Evolutionary conservation across 208 protist genomes (phyloP), one percentile per base, ranked within the genome.

Genomic region (Acanthamoeba sp.): DNA sequence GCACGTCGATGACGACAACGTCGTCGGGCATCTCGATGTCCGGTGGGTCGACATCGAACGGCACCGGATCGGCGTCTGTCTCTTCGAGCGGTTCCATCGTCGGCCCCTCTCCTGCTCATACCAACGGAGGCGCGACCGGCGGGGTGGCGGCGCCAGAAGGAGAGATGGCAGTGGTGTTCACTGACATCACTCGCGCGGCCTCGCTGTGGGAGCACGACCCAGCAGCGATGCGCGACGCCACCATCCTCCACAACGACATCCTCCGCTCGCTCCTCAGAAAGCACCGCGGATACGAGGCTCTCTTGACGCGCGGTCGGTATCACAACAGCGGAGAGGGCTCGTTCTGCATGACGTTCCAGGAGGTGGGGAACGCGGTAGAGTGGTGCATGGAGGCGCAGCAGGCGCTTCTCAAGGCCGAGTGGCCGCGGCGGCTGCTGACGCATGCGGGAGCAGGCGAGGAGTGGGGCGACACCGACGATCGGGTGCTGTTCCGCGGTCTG

Each of bases 261-360:
- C 27, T 84, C 0, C 18, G 73, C 18, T 2, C 0, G 1, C 34
- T 84, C 1, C 34, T 84, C 27, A 16, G 62, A 6, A 76, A 88
- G 84, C 62, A 52, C 29, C 6, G 55, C 55, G 91, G 91, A 14
- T 94, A 94, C 57, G 91, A 94, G 50, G 91, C 85, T 2, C 2
- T 71, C 16, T 62, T 82, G 3, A 42, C 38, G 12, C 36, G 52
- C 36, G 89, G 14, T 0, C 2, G 55, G 55, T 18, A 93, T 12
- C 27, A 1, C 66, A 93, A 76, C 52, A 62, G 64, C 52, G 89
- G 89, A n/a, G 89, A 93, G 36, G 89, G 89, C 64, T 93, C 91
- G 14, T 94, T 94, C 91, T 88, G 36, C 55, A 55, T 94, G 91
- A 16, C 71, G 29, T 94, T 94, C 91, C 71, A 88, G 36, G 34